These are phyloP conservation scores for Posidonia oceanica DNA, from an alignment of 116 monocot genomes.

Conservation along the genomic window DNA sequence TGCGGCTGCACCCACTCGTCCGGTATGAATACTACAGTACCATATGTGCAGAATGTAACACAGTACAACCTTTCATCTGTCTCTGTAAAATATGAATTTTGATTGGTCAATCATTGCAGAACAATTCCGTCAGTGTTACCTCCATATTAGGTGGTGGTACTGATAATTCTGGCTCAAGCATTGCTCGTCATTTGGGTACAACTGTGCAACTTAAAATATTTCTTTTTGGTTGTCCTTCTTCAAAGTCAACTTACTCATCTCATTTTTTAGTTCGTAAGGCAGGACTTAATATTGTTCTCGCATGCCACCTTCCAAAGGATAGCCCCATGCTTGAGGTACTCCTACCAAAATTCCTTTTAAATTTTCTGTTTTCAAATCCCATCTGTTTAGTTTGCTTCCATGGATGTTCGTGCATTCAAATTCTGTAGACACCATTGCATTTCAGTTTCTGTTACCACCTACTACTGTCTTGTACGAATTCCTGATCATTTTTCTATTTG, in stretches of 20 bases:
- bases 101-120: conserved; percentile 15
- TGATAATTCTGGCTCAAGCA: conserved; percentile 46
- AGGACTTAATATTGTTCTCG: conserved; percentile 43
- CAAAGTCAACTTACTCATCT: not conserved
- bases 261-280: conserved; percentile 40
- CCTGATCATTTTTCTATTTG: not conserved
- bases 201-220: not conserved
- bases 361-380: not conserved
- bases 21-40: conserved; percentile 15
- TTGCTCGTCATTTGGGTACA: conserved; percentile 54
- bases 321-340: conserved; percentile 69
- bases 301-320: conserved; percentile 75
- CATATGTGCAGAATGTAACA: not conserved
- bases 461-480: not conserved
- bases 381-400: no score
- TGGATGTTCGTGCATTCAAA: not conserved
- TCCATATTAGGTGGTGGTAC: conserved; percentile 45
- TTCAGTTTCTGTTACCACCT: not conserved
- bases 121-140: conserved; percentile 37
- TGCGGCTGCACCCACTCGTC: conserved; percentile 52
- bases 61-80: not conserved
- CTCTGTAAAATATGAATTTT: not conserved
- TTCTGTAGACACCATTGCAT: no score
- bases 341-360: not conserved
- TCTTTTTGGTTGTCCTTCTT: not conserved